Evolutionary conservation across 805 yeast genomes (phyloP).

Genomic region (Zygoascus ofunaensis): DNA sequence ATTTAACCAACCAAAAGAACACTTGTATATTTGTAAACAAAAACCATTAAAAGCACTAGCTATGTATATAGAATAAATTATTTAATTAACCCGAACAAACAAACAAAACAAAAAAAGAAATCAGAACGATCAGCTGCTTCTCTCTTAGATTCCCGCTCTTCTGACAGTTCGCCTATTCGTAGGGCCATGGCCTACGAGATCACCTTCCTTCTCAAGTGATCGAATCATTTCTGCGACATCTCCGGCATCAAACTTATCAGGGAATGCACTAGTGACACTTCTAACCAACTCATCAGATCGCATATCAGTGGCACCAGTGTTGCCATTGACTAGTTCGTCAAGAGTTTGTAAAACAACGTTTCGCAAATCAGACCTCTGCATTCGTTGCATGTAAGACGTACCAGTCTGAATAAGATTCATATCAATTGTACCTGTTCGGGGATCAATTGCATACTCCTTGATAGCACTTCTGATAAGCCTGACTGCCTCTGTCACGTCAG

Average conservation of each 20-base stretch:
- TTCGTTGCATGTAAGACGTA: conserved; percentile 77
- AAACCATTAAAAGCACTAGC: background rate
- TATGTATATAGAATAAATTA: background rate
- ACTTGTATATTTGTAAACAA: background rate
- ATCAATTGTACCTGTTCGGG: conserved; percentile 91
- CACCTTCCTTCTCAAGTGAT: conserved; percentile 62
- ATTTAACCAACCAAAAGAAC: background rate
- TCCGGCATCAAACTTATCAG: conserved; percentile 55
- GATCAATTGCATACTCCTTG: conserved; percentile 97
- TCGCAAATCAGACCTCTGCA: conserved; percentile 61
- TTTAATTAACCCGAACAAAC: background rate
- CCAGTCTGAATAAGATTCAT: conserved; percentile 98
- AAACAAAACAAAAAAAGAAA: background rate
- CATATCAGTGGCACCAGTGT: conserved; percentile 37
- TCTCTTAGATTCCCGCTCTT: conserved; percentile 9
- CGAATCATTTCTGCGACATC: conserved; percentile 63
- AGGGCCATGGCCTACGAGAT: conserved; percentile 60
- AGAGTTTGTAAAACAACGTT: conserved; percentile 50
- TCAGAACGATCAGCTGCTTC: too few relatives aligned
- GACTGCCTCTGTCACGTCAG: conserved; percentile 89
- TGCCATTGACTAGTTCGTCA: conserved; percentile 30
- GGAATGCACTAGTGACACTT: conserved; percentile 56
- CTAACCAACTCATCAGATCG: conserved; percentile 50
- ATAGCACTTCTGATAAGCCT: conserved; percentile 88
- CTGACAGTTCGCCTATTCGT: conserved; percentile 57